Percentiles rank a stretch among this genome's conserved stretches.
Evolutionary conservation across 176 grass and related monocot genomes (phyloP).

Genomic region (Thalia dealbata): DNA sequence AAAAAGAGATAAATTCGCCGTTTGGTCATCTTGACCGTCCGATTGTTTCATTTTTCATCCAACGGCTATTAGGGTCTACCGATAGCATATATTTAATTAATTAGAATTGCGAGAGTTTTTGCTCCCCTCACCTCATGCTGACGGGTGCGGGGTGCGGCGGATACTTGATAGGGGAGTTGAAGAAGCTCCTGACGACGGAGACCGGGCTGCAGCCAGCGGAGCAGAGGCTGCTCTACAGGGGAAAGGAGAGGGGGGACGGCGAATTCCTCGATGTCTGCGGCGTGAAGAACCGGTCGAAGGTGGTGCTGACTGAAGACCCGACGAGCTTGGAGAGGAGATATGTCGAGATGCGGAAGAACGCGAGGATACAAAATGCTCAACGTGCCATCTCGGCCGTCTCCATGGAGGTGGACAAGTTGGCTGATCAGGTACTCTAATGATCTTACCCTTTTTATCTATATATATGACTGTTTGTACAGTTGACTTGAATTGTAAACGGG

Average conservation of each 20-base stretch:
- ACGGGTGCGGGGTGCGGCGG: background rate
- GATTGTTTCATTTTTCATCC: background rate
- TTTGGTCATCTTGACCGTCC: background rate
- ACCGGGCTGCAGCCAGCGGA: constrained; percentile 69
- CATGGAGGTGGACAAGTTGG: constrained; percentile 76
- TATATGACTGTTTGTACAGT: background rate
- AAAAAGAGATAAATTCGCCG: background rate
- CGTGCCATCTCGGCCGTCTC: constrained; percentile 58
- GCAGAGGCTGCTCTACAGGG: constrained; percentile 62
- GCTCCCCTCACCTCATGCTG: background rate
- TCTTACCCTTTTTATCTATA: background rate
- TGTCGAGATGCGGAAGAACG: constrained; percentile 60
- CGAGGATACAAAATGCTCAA: constrained; percentile 53
- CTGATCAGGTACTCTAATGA: constrained; percentile 55
- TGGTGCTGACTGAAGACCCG: constrained; percentile 57
- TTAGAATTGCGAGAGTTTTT: background rate
- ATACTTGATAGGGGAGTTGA: constrained; percentile 52
- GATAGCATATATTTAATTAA: background rate
- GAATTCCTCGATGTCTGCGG: constrained; percentile 69
- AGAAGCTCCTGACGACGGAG: constrained; percentile 62
- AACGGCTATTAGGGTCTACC: background rate
- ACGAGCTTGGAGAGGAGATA: constrained; percentile 59
- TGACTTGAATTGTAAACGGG: background rate
- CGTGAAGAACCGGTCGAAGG: constrained; percentile 83
- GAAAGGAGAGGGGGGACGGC: constrained; percentile 40